phyloP scores from a whole-genome alignment of 768 basidiomycete species.

The Chalciporus piperatus region DNA sequence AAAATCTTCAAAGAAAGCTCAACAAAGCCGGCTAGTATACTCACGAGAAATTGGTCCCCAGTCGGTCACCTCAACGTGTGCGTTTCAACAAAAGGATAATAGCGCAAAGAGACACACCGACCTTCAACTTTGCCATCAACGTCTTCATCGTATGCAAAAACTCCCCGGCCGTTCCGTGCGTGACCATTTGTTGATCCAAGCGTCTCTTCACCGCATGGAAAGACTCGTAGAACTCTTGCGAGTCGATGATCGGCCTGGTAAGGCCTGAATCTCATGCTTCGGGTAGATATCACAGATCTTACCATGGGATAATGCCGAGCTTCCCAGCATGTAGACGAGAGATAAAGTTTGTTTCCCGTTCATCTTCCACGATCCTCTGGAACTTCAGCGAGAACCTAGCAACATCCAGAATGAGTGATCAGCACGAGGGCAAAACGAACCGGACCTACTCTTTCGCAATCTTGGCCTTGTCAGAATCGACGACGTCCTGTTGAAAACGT shows the following conservation, averaged over 20 bases:
- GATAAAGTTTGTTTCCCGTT: conserved; percentile 63
- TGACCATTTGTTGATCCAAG: conserved; percentile 47
- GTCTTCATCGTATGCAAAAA: conserved; percentile 60
- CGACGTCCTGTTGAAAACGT: conserved; percentile 48
- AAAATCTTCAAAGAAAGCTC: not conserved
- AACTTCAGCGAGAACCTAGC: conserved; percentile 55
- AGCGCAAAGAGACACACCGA: conserved; percentile 11
- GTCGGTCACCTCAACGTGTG: conserved; percentile 48
- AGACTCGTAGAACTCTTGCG: conserved; percentile 54
- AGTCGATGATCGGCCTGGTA: conserved; percentile 56
- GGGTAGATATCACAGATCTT: not conserved
- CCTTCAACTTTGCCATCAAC: conserved; percentile 67
- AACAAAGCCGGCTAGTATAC: conserved; percentile 13
- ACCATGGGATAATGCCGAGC: conserved; percentile 60
- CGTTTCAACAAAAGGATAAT: not conserved
- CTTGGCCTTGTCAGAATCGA: conserved; percentile 57
- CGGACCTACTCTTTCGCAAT: conserved; percentile 52
- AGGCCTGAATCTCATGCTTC: not conserved
- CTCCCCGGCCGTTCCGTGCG: conserved; percentile 49
- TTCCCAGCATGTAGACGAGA: conserved; percentile 54
- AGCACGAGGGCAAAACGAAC: not conserved
- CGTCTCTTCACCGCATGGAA: conserved; percentile 46
- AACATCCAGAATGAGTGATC: not conserved
- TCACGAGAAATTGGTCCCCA: conserved; percentile 64
- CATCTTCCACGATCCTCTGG: conserved; percentile 58